Evolutionary conservation across 768 basidiomycete genomes (phyloP), one percentile per base, ranked within the genome.

Genomic region (Clitopilus hobsonii): DNA sequence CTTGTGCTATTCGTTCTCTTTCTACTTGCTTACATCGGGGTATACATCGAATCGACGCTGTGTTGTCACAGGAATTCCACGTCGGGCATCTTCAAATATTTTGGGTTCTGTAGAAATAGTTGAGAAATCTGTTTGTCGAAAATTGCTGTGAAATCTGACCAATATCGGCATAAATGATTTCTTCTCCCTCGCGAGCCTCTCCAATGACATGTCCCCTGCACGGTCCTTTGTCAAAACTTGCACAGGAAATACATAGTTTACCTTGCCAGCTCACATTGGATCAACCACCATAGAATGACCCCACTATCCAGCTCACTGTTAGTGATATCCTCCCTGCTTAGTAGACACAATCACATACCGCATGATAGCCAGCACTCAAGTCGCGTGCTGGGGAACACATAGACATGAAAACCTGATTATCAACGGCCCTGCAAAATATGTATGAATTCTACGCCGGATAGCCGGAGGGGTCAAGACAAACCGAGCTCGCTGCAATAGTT

Each of bases 311-410:
- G 25, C 26, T 55, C 48, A 48, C 16, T 52, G 23, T 50, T 28
- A 54, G 36, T 5, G 27, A 20, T 29, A 25, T 24, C 48, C 25
- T 32, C 53, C n/a, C n/a, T n/a, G n/a, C n/a, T 7, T 27, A 28
- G 51, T 45, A 51, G 18, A 41, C 8, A 56, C 25, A 18, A 29
- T 23, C 26, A 73, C 87, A 60, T 60, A 92, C 90, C 54, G 96
- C 94, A 65, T 97, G 93, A 69, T 98, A 98, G 14, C 79, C 79
- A 18, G 92, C 89, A 8, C 72, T 83, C 60, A 88, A 64, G 60
- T 96, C 88, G 22, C 95, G 82, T 2, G 97, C 96, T 26, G 95
- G 94, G 54, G 94, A 97, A 66, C 94, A 96, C 93, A 95, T 96
- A 1, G 90, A 81, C 58, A 98, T 83, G 72, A 83, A 99, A n/a